Percentiles rank a stretch among this genome's conserved stretches.
Conservation (phyloP, 208 protist genomes). For the Balamuthia mandrillaris region DNA sequence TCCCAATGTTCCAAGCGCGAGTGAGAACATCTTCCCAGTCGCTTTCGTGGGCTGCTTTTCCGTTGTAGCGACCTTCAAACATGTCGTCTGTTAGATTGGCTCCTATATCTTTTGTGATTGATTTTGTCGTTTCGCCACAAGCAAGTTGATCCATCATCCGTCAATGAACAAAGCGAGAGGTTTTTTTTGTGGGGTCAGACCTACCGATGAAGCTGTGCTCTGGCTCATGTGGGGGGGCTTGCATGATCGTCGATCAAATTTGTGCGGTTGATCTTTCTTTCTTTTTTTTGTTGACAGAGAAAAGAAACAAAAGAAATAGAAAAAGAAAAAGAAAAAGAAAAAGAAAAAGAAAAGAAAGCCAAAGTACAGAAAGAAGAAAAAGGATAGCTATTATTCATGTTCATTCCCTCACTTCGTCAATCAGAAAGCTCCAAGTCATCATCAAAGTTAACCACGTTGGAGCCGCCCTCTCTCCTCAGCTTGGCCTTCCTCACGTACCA, state of each 20-base stretch:
- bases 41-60: background rate
- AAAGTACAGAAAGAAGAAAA: too few species aligned
- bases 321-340: background rate
- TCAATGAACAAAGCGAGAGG: too few species aligned
- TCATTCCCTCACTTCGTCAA: background rate
- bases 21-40: background rate
- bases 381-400: background rate
- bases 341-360: background rate
- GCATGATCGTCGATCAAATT: background rate
- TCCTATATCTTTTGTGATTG: background rate
- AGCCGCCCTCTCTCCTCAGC: background rate
- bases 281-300: background rate
- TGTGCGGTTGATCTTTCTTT: background rate
- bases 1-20: background rate
- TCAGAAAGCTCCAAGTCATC: background rate
- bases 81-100: background rate
- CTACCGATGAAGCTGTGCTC: too few species aligned
- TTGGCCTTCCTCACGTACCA: too few species aligned
- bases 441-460: background rate
- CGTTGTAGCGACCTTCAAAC: background rate
- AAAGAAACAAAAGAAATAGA: background rate
- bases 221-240: background rate
- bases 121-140: background rate
- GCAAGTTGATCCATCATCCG: too few species aligned
- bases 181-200: too few species aligned